These are phyloP conservation scores for Drosera capensis DNA, from an alignment of 148 eudicot species.

Conservation along the genomic window DNA sequence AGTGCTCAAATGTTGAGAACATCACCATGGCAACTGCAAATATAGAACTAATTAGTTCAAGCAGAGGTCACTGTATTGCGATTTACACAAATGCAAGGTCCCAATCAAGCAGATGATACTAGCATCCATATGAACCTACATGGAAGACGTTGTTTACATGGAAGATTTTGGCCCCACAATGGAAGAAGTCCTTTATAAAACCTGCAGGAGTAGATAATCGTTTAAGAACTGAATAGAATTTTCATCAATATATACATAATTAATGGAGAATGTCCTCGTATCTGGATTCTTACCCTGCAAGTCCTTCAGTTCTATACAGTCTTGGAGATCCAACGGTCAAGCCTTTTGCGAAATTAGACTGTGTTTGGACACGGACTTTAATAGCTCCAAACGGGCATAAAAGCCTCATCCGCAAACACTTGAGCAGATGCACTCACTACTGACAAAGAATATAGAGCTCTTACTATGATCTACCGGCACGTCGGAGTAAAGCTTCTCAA, in stretches of 20 bases:
- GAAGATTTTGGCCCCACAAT: slow-evolving; percentile 92
- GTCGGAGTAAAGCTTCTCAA: slow-evolving; percentile 67
- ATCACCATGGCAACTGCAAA: slow-evolving; percentile 82
- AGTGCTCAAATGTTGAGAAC: slow-evolving; percentile 95
- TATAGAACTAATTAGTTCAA: slow-evolving; percentile 2
- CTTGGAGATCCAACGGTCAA: slow-evolving; percentile 81
- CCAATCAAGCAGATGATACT: too few species aligned
- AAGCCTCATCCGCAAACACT: slow-evolving; percentile 81
- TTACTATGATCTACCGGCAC: slow-evolving; percentile 45
- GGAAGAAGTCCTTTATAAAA: slow-evolving; percentile 83
- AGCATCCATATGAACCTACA: too few species aligned
- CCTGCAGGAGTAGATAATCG: slow-evolving; percentile 31
- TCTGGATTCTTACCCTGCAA: slow-evolving; percentile 36
- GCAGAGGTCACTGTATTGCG: too few species aligned
- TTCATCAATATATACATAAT: background rate
- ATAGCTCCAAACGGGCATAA: slow-evolving; percentile 88
- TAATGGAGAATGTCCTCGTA: background rate
- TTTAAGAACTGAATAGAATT: background rate
- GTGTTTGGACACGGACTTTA: slow-evolving; percentile 86
- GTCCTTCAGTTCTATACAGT: slow-evolving; percentile 65
- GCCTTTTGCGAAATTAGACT: slow-evolving; percentile 65
- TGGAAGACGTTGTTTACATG: slow-evolving; percentile 53
- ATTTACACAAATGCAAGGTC: too few species aligned
- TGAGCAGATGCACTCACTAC: slow-evolving; percentile 97
- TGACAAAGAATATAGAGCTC: slow-evolving; percentile 62